Evolutionary conservation across 352 stramenopile species (phyloP).

Genomic region (Pythium phragmiticola): DNA sequence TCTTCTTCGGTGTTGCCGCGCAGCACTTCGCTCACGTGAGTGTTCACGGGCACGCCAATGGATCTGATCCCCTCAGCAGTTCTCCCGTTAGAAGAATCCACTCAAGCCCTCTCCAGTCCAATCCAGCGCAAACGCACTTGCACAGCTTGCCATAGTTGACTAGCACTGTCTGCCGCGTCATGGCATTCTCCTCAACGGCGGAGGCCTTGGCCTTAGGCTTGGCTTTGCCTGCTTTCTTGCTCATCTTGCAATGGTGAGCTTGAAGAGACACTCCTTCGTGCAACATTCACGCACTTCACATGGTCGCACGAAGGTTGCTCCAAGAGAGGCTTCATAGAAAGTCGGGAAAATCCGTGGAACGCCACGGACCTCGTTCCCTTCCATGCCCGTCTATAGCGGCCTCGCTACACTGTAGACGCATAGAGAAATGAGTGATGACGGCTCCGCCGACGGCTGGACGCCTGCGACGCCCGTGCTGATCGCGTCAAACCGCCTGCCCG

Average conservation of each 20-base stretch:
- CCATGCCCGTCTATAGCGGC: neutral
- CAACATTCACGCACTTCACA: slow-evolving; percentile 6
- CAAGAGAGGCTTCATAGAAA: neutral
- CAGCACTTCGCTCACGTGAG: slow-evolving; percentile 69
- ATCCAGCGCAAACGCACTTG: slow-evolving; percentile 37
- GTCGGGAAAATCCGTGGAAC: neutral
- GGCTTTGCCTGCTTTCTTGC: slow-evolving; percentile 48
- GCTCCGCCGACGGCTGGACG: slow-evolving; percentile 41
- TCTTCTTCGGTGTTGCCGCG: slow-evolving; percentile 60
- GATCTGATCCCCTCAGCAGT: slow-evolving; percentile 32
- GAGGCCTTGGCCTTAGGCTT: slow-evolving; percentile 54
- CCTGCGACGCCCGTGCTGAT: slow-evolving; percentile 67
- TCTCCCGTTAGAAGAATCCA: neutral
- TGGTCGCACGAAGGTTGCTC: slow-evolving; percentile 2
- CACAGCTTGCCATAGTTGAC: slow-evolving; percentile 77
- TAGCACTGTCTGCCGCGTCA: slow-evolving; percentile 61
- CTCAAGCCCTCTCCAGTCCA: too few species aligned
- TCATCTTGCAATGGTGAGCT: slow-evolving; percentile 36
- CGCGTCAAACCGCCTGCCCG: slow-evolving; percentile 63
- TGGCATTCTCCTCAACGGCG: slow-evolving; percentile 60
- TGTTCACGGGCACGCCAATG: slow-evolving; percentile 67
- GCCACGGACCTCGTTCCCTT: neutral
- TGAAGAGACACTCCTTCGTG: slow-evolving; percentile 22
- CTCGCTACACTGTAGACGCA: neutral
- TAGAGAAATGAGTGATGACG: slow-evolving; percentile 11